These are phyloP conservation scores for Neonothopanus nambi DNA, from an alignment of 1,284 basidiomycete genomes.

Conservation along the genomic window DNA sequence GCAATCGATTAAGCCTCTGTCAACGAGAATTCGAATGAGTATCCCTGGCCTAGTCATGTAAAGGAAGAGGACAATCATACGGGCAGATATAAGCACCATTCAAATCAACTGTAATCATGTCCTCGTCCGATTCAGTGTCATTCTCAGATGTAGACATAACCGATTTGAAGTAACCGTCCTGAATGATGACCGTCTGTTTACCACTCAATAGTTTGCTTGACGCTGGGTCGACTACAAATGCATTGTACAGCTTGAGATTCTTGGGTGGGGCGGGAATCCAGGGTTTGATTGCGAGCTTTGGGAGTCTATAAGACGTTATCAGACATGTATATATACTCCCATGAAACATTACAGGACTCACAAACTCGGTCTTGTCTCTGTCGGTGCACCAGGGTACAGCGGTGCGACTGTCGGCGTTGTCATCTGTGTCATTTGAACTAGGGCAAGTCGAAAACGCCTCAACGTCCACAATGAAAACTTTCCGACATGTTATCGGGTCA, in stretches of 20 bases:
- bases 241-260: conserved; percentile 32
- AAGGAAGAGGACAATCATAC: conserved; percentile 20
- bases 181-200: conserved; percentile 32
- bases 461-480: too few relatives aligned
- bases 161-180: conserved; percentile 31
- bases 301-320: conserved; percentile 25
- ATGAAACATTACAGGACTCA: conserved; percentile 6
- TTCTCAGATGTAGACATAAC: conserved; percentile 20
- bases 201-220: conserved; percentile 26
- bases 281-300: conserved; percentile 39
- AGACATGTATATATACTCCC: neutral
- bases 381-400: conserved; percentile 22
- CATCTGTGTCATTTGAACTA: too few relatives aligned
- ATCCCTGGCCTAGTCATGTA: neutral
- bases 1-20: conserved; percentile 37
- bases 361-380: conserved; percentile 24
- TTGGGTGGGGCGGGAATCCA: conserved; percentile 31
- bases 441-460: too few relatives aligned
- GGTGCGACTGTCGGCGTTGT: neutral
- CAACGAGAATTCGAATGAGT: neutral
- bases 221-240: conserved; percentile 34
- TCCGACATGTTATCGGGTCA: too few relatives aligned
- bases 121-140: conserved; percentile 10
- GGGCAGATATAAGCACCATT: conserved; percentile 42
- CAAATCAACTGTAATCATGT: conserved; percentile 29